These are phyloP conservation scores for Arabidopsis suecica DNA, from an alignment of 345 rosid species.

Conservation along the genomic window DNA sequence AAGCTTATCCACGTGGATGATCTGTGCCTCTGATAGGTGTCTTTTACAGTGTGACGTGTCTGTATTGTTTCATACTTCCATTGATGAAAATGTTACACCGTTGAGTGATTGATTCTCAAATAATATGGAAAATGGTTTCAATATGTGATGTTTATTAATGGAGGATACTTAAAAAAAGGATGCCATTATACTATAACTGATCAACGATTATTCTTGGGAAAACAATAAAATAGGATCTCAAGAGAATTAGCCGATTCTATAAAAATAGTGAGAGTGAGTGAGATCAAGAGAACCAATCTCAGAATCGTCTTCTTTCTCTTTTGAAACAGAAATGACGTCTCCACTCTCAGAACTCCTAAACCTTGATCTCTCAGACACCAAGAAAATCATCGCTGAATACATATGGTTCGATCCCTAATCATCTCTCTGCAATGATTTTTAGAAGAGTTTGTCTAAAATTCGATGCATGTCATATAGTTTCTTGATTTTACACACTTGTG, in stretches of 20 bases:
- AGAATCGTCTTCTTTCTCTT: conserved; percentile 2
- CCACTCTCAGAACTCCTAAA: conserved; percentile 57
- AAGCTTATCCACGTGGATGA: background rate
- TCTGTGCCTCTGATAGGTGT: background rate
- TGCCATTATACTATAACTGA: background rate
- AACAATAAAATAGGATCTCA: conserved; percentile 35
- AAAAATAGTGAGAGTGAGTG: conserved; percentile 9
- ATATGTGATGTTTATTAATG: background rate
- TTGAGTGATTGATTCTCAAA: background rate
- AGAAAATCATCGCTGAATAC: conserved; percentile 87
- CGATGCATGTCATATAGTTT: conserved; percentile 17
- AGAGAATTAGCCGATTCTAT: conserved; percentile 15
- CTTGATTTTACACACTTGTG: background rate
- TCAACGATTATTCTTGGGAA: conserved; percentile 19
- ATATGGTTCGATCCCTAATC: conserved; percentile 61
- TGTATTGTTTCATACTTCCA: background rate
- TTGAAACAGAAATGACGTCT: background rate
- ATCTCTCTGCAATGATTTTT: too few relatives aligned
- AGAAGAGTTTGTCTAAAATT: background rate
- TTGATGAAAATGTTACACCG: background rate
- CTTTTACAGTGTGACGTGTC: background rate
- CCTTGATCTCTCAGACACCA: conserved; percentile 69
- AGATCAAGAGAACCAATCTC: conserved; percentile 2
- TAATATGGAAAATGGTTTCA: background rate
- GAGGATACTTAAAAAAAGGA: background rate